Evolutionary conservation across 352 stramenopile genomes (phyloP).

Genomic region (Pythium aphanidermatum): DNA sequence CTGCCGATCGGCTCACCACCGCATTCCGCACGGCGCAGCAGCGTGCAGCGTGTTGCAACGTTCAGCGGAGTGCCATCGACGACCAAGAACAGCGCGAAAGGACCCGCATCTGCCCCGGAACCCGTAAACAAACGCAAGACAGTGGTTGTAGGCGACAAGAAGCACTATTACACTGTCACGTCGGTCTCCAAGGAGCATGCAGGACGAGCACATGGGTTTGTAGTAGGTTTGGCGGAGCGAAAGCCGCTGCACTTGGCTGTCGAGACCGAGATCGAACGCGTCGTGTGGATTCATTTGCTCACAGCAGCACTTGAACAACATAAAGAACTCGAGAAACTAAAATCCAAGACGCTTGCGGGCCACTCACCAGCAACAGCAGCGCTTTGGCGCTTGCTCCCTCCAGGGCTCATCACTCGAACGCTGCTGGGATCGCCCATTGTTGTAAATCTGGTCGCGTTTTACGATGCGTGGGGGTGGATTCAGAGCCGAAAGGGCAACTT

Average conservation of each 20-base stretch:
- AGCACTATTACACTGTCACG: constrained; percentile 50
- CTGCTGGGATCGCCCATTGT: constrained; percentile 45
- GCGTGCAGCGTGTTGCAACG: constrained; percentile 14
- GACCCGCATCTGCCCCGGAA: background rate
- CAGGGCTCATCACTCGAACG: constrained; percentile 29
- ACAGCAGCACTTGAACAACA: constrained; percentile 55
- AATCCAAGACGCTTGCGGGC: constrained; percentile 9
- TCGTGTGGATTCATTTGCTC: constrained; percentile 73
- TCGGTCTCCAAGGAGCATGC: constrained; percentile 50
- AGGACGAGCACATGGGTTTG: constrained; percentile 50
- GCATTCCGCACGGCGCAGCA: constrained; percentile 18
- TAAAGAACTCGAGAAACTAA: constrained; percentile 29
- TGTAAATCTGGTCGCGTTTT: constrained; percentile 62
- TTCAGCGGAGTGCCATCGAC: constrained; percentile 1
- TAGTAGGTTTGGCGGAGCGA: constrained; percentile 36
- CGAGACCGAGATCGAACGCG: constrained; percentile 66
- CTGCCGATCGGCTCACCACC: constrained; percentile 23
- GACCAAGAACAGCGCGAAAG: background rate
- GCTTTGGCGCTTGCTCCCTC: constrained; percentile 27
- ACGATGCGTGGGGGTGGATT: constrained; percentile 70
- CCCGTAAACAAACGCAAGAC: background rate
- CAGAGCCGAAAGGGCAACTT: constrained; percentile 77
- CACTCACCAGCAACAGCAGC: constrained; percentile 18
- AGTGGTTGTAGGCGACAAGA: constrained; percentile 25
- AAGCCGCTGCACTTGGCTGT: constrained; percentile 52